Conservation (phyloP, 2,329 filamentous ascomycete species). For the Xylariaceae sp. region DNA sequence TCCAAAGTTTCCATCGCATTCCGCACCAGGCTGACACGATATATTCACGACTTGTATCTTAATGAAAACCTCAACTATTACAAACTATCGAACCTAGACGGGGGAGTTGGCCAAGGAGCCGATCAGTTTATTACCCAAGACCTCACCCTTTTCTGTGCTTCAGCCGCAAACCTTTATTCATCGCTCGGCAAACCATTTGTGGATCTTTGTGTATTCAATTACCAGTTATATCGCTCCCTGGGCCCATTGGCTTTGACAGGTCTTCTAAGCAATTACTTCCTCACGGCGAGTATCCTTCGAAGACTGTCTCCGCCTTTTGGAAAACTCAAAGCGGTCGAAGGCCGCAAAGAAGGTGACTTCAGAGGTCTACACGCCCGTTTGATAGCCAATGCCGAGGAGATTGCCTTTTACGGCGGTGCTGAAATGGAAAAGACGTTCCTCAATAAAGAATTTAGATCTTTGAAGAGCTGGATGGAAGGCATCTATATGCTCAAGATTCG, state of each 20-base stretch:
- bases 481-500: constrained; percentile 98
- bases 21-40: constrained; percentile 89
- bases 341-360: constrained; percentile 93
- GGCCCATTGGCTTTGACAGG: constrained; percentile 87
- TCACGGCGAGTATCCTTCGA: constrained; percentile 88
- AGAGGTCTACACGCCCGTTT: constrained; percentile 86
- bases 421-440: constrained; percentile 94
- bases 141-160: constrained; percentile 90
- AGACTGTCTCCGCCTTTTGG: constrained; percentile 93
- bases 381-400: constrained; percentile 96
- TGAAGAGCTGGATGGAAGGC: constrained; percentile 96
- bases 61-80: constrained; percentile 97
- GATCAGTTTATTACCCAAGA: constrained; percentile 99
- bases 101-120: constrained; percentile 86
- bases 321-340: constrained; percentile 95
- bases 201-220: constrained; percentile 98
- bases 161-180: constrained; percentile 91
- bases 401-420: constrained; percentile 95
- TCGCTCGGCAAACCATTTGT: constrained; percentile 97
- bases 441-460: constrained; percentile 87
- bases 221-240: constrained; percentile 90
- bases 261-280: constrained; percentile 89
- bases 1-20: constrained; percentile 98
- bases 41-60: constrained; percentile 96
- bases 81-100: constrained; percentile 90